Evolutionary conservation across 192 early-diverging fungal genomes (phyloP).

Genomic region (Coemansia sp.): DNA sequence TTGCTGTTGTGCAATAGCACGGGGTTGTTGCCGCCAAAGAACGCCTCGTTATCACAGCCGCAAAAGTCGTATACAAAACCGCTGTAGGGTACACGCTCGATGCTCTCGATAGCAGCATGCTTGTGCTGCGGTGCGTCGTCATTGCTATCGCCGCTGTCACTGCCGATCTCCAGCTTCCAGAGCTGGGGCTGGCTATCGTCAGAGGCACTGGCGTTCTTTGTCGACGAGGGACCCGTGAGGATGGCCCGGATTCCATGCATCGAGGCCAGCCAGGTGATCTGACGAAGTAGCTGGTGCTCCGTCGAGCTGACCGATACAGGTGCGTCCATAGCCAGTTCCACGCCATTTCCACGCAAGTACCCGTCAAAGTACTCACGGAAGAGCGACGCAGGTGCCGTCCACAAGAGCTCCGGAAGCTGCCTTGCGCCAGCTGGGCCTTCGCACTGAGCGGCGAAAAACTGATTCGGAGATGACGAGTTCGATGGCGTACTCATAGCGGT

Average conservation of each 20-base stretch:
- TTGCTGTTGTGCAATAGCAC: constrained; percentile 60
- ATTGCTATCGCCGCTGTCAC: background rate
- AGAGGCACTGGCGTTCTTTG: background rate
- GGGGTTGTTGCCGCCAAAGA: constrained; percentile 58
- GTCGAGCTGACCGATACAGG: constrained; percentile 11
- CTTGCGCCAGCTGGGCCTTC: background rate
- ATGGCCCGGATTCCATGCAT: constrained; percentile 39
- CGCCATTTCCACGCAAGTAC: constrained; percentile 10
- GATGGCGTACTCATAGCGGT: background rate
- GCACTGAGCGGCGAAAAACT: constrained; percentile 43
- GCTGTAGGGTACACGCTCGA: constrained; percentile 33
- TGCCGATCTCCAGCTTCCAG: constrained; percentile 26
- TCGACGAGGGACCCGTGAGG: background rate
- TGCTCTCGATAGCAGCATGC: constrained; percentile 33
- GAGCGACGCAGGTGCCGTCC: constrained; percentile 25
- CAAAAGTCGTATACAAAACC: constrained; percentile 58
- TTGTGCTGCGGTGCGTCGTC: constrained; percentile 12
- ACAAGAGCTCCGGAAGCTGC: constrained; percentile 40
- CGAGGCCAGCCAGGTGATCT: constrained; percentile 51
- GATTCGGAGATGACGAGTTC: constrained; percentile 24
- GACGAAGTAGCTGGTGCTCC: constrained; percentile 33
- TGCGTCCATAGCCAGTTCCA: background rate
- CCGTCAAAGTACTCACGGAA: constrained; percentile 36
- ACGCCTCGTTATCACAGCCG: constrained; percentile 58
- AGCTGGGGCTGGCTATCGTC: background rate